phyloP scores from a whole-genome alignment of 1,139 yeast genomes.

The Yueomyces sp. region DNA sequence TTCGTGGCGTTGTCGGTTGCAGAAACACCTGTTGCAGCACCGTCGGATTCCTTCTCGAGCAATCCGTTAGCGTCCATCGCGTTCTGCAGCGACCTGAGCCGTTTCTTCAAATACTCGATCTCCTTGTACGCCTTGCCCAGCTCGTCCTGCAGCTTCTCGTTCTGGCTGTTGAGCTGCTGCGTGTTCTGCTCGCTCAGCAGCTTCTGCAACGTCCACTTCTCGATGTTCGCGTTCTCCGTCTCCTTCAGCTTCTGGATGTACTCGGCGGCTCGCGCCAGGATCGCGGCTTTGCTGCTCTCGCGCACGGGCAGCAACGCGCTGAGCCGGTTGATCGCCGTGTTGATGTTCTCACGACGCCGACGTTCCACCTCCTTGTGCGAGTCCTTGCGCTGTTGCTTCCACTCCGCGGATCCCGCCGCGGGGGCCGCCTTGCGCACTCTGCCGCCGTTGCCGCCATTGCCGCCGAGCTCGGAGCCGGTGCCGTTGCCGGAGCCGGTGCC shows the following conservation, averaged over 20 bases:
- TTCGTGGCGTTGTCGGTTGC: too few relatives aligned
- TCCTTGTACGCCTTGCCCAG: constrained; percentile 89
- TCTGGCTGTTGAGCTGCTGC: constrained; percentile 61
- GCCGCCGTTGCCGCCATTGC: constrained; percentile 16
- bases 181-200: constrained; percentile 85
- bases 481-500: constrained; percentile 4
- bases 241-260: constrained; percentile 81
- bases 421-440: constrained; percentile 26
- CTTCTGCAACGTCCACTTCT: constrained; percentile 90
- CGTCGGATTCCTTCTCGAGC: not conserved
- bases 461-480: constrained; percentile 4
- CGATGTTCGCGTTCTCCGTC: constrained; percentile 75
- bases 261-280: constrained; percentile 77
- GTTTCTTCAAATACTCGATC: constrained; percentile 65
- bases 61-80: too few relatives aligned
- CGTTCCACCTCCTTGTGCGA: constrained; percentile 97
- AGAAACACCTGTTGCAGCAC: not conserved
- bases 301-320: constrained; percentile 72
- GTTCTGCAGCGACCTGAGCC: constrained; percentile 7
- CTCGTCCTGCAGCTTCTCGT: constrained; percentile 69
- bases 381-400: constrained; percentile 76
- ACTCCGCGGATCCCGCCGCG: constrained; percentile 65
- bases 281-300: constrained; percentile 86
- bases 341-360: constrained; percentile 86
- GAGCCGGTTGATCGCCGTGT: constrained; percentile 75